phyloP scores from a whole-genome alignment of 345 rosid species.

The Melaleuca quinquenervia region DNA sequence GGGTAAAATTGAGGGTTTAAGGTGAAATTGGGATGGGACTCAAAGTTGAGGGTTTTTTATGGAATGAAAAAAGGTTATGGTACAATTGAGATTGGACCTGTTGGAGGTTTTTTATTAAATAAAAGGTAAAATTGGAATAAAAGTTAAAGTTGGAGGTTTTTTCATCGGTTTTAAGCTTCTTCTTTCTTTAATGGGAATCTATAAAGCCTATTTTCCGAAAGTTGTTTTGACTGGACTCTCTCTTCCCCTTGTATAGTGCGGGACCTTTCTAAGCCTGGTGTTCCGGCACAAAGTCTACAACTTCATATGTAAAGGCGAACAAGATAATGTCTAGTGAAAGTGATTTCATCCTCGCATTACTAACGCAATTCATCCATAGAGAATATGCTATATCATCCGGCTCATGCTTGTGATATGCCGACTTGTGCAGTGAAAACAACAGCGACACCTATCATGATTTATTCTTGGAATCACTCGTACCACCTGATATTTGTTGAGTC shows the following conservation, averaged over 20 bases:
- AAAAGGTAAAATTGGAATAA: too few relatives aligned
- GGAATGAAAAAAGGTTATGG: too few relatives aligned
- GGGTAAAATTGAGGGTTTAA: too few relatives aligned
- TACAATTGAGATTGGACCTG: too few relatives aligned
- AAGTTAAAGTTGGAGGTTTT: too few relatives aligned
- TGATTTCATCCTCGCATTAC: not conserved
- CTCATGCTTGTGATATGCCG: not conserved
- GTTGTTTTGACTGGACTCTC: not conserved
- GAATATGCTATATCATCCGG: too few relatives aligned
- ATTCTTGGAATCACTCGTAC: not conserved
- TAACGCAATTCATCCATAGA: not conserved
- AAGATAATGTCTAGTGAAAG: not conserved
- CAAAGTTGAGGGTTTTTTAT: too few relatives aligned
- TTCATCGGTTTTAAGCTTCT: too few relatives aligned
- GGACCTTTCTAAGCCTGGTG: not conserved
- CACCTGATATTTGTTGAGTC: not conserved
- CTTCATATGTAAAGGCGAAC: not conserved
- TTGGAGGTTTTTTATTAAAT: too few relatives aligned
- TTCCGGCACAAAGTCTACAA: not conserved
- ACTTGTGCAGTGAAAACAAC: not conserved
- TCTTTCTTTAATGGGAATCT: not conserved
- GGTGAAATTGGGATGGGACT: too few relatives aligned
- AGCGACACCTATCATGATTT: not conserved
- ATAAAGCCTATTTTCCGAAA: not conserved
- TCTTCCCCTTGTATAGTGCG: not conserved